Evolutionary conservation across 1,284 basidiomycete species (phyloP), one percentile per base, ranked within the genome.

Genomic region (Apiotrichum gracile): DNA sequence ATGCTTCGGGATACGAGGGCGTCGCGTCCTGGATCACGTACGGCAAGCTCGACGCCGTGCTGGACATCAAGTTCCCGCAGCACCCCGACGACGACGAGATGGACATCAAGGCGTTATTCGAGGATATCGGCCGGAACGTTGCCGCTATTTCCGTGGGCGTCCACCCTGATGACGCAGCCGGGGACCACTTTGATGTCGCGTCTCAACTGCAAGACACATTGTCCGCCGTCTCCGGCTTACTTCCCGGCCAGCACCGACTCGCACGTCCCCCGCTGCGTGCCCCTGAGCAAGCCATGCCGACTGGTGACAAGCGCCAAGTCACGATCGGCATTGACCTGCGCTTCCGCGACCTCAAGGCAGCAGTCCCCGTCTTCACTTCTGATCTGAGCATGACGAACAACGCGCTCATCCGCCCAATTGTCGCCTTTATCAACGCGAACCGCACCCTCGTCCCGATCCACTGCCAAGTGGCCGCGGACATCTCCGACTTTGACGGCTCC

Each of bases 351-450:
- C 75, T 98, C 72, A 97, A 97, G 75, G 94, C 94, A 29, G 88
- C 85, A 13, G 91, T 99, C 17, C 96, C 94, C 2, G 81, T 93
- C 40, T 96, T 91, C 75, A 85, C 88, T 27, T 81, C 79, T 42
- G 88, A 93, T 64, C 70, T 99, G 53, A 91, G 88, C 50, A 91
- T 97, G 68, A 86, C 88, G 57, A 94, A 94, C 67, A 91, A 87
- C 68, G 96, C 94, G n/a, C 78, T 98, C 29, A 88, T 97, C 39
- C 78, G 96, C 54, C 94, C 96, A 5, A 97, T 99, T 60, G 96
- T 98, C 6, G 93, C 92, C 0, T 99, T 99, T 70, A 96, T 99
- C 83, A 96, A 96, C 70, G 86, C 87, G 1, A 93, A 97, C 70
- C 83, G 86, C 57, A 97, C 93, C 0, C 76, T 97, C 59, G 83